Percentiles rank a stretch among this genome's conserved stretches.
Conservation (phyloP, 495 filamentous ascomycete genomes). For the Aeminium ludgeri region DNA sequence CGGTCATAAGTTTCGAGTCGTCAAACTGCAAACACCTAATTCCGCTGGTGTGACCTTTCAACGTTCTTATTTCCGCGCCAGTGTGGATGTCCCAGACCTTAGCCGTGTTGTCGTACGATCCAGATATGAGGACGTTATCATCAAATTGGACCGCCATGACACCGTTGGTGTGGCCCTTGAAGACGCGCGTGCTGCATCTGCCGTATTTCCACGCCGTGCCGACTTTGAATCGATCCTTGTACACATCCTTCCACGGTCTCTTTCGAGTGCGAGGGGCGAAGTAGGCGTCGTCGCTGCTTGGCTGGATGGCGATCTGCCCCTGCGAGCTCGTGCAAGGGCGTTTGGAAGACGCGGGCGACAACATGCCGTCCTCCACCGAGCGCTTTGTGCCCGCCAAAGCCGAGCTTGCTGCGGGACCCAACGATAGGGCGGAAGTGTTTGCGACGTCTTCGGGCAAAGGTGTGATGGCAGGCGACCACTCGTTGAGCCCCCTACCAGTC, state of each 20-base stretch:
- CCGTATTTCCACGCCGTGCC: slow-evolving; percentile 95
- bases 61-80: slow-evolving; percentile 64
- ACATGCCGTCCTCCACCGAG: not conserved
- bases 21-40: slow-evolving; percentile 88
- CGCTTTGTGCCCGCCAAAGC: slow-evolving; percentile 3
- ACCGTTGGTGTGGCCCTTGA: slow-evolving; percentile 83
- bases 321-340: slow-evolving; percentile 1
- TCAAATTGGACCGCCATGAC: slow-evolving; percentile 95
- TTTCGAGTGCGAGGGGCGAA: slow-evolving; percentile 13
- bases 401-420: not conserved
- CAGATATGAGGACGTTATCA: slow-evolving; percentile 78
- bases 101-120: slow-evolving; percentile 85
- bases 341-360: slow-evolving; percentile 6
- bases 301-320: slow-evolving; percentile 17
- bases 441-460: slow-evolving; percentile 26
- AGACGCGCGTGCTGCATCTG: slow-evolving; percentile 60
- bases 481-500: slow-evolving; percentile 33
- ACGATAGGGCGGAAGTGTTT: not conserved
- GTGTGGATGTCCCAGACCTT: slow-evolving; percentile 93
- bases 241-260: slow-evolving; percentile 85
- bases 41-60: slow-evolving; percentile 63
- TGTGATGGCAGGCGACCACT: slow-evolving; percentile 37
- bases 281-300: not conserved
- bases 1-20: slow-evolving; percentile 74
- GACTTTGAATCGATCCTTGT: slow-evolving; percentile 74